These are phyloP conservation scores for Penicillium sp. DNA, from an alignment of 2,329 filamentous ascomycete genomes.

Conservation along the genomic window DNA sequence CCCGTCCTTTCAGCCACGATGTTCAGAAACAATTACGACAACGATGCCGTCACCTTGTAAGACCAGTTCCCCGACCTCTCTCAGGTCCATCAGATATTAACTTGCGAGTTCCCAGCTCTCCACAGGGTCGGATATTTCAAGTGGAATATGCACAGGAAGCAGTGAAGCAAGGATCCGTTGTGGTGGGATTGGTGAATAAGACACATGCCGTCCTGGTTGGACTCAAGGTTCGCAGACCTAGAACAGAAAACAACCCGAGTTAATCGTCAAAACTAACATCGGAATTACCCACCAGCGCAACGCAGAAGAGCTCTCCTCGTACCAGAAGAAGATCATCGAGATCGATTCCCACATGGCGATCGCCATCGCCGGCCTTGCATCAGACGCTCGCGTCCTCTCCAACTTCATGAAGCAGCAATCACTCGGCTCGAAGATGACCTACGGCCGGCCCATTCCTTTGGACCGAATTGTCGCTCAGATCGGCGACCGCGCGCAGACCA, in stretches of 20 bases:
- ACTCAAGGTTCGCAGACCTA: conserved; percentile 69
- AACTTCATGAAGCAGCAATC: conserved; percentile 99
- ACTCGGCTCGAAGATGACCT: conserved; percentile 90
- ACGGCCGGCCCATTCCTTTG: conserved; percentile 88
- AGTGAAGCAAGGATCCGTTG: conserved; percentile 97
- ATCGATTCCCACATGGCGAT: conserved; percentile 95
- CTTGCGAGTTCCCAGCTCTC: conserved; percentile 64
- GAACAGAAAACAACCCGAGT: conserved; percentile 1
- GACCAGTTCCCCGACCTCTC: conserved; percentile 28
- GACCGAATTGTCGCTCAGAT: conserved; percentile 88
- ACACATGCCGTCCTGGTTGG: conserved; percentile 94
- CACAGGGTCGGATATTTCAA: conserved; percentile 98
- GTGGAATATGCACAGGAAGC: conserved; percentile 99
- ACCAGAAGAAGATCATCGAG: conserved; percentile 98
- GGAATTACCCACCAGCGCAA: conserved; percentile 66
- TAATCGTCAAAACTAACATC: conserved; percentile 1
- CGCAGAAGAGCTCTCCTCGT: conserved; percentile 97
- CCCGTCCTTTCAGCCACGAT: conserved; percentile 56
- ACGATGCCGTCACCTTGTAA: conserved; percentile 99
- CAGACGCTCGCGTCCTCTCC: conserved; percentile 96
- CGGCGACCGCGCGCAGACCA: conserved; percentile 92
- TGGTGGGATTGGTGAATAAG: conserved; percentile 96
- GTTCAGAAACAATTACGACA: conserved; percentile 99
- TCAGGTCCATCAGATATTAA: conserved; percentile 18
- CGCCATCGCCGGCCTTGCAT: conserved; percentile 93